Conservation (phyloP, 805 yeast species). For the Wickerhamiella vanderwaltii region DNA sequence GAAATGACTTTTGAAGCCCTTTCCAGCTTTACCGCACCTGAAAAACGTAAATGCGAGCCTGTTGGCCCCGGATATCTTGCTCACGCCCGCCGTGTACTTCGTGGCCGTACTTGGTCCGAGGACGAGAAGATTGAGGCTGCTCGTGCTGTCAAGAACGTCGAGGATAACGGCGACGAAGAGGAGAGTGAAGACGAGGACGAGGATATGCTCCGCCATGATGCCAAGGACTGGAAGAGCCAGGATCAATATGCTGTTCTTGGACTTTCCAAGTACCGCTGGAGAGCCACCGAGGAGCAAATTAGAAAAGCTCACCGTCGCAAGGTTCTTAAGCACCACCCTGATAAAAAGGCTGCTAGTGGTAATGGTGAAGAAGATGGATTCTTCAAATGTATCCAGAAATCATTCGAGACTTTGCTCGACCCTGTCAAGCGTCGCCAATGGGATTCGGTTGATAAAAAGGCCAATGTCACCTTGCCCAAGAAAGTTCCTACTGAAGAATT, state of each 20-base stretch:
- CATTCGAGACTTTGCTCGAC: constrained; percentile 81
- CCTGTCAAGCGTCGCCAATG: constrained; percentile 79
- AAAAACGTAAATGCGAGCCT: constrained; percentile 71
- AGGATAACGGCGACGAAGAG: constrained; percentile 39
- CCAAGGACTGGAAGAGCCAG: constrained; percentile 96
- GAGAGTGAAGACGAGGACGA: constrained; percentile 59
- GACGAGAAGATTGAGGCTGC: constrained; percentile 89
- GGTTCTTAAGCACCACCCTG: constrained; percentile 96
- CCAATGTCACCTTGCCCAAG: constrained; percentile 72
- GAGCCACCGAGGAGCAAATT: constrained; percentile 83
- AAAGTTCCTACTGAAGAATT: constrained; percentile 59
- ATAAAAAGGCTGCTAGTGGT: constrained; percentile 87
- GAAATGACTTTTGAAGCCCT: constrained; percentile 20
- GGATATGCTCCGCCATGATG: constrained; percentile 75
- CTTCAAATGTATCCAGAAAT: constrained; percentile 96
- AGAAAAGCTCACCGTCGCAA: constrained; percentile 95
- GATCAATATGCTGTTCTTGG: constrained; percentile 96
- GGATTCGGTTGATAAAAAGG: constrained; percentile 87
- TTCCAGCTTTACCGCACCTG: constrained; percentile 24
- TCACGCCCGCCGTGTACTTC: constrained; percentile 87
- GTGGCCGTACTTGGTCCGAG: constrained; percentile 98
- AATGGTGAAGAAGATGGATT: constrained; percentile 79
- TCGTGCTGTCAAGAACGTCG: constrained; percentile 62
- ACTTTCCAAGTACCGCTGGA: constrained; percentile 77
- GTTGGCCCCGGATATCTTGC: constrained; percentile 93